A percentile compares a stretch with the other conserved stretches of the same genome.
Conservation (phyloP, 176 grass and related monocot genomes). For the Dendrocalamus sinicus region DNA sequence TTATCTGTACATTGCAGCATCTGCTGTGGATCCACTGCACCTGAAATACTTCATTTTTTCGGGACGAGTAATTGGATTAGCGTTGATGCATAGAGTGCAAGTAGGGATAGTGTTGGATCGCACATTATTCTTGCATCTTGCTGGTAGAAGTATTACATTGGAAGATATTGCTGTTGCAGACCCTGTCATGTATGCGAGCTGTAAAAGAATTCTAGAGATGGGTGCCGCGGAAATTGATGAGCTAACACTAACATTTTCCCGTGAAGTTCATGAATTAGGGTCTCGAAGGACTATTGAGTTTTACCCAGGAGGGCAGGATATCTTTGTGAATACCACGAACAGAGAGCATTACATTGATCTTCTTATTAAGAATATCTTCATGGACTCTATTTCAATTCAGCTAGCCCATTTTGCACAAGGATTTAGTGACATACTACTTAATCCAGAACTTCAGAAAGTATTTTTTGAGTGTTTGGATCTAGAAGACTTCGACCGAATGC, state of each 20-base stretch:
- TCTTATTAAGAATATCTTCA: slow-evolving; percentile 85
- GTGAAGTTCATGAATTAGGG: slow-evolving; percentile 78
- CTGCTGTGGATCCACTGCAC: slow-evolving; percentile 85
- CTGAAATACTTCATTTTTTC: slow-evolving; percentile 91
- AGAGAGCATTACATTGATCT: slow-evolving; percentile 79
- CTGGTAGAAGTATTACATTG: slow-evolving; percentile 75
- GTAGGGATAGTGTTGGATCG: slow-evolving; percentile 87
- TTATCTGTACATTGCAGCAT: slow-evolving; percentile 69
- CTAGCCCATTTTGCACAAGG: slow-evolving; percentile 68
- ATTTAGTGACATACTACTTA: slow-evolving; percentile 85
- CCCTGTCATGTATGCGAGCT: slow-evolving; percentile 77
- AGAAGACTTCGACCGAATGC: slow-evolving; percentile 82
- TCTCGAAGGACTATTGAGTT: slow-evolving; percentile 76
- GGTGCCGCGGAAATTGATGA: slow-evolving; percentile 78
- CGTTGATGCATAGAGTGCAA: slow-evolving; percentile 98
- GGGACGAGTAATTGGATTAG: slow-evolving; percentile 88
- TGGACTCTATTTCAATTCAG: slow-evolving; percentile 81
- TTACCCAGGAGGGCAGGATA: slow-evolving; percentile 79
- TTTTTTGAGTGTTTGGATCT: slow-evolving; percentile 90
- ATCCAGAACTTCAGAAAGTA: slow-evolving; percentile 54
- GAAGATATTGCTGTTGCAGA: slow-evolving; percentile 90
- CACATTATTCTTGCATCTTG: slow-evolving; percentile 82
- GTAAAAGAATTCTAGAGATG: slow-evolving; percentile 92
- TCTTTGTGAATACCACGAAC: slow-evolving; percentile 81
- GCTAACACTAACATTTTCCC: slow-evolving; percentile 80